Percentiles rank a stretch among this genome's conserved stretches.
phyloP scores from a whole-genome alignment of 805 yeast genomes.

The Lipomyces starkeyi region DNA sequence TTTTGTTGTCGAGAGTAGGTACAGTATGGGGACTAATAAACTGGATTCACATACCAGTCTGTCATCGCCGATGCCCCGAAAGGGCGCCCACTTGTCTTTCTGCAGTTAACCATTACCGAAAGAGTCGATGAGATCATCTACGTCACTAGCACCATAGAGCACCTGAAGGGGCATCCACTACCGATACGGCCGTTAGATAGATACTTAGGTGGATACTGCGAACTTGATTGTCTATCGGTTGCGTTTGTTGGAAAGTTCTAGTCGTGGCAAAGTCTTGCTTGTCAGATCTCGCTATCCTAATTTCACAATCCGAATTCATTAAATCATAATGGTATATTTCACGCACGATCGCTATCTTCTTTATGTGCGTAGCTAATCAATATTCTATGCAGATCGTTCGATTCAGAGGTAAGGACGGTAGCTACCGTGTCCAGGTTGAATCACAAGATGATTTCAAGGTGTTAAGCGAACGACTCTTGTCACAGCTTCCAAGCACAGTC shows the following conservation, averaged over 20 bases:
- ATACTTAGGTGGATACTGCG: neutral
- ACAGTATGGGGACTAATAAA: too few species aligned
- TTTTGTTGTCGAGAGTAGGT: too few species aligned
- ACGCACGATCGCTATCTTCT: neutral
- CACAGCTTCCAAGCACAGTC: conserved; percentile 47
- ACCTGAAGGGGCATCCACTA: neutral
- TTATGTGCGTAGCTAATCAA: neutral
- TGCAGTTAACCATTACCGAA: too few species aligned
- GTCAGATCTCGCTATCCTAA: neutral
- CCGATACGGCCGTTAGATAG: neutral
- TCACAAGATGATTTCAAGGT: conserved; percentile 52
- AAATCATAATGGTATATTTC: neutral
- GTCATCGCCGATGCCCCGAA: too few species aligned
- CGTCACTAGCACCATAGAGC: neutral
- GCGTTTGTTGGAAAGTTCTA: neutral
- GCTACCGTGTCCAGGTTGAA: conserved; percentile 67
- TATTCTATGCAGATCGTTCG: conserved; percentile 65
- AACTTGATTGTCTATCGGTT: neutral
- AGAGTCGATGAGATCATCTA: neutral
- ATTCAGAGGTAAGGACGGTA: conserved; percentile 85
- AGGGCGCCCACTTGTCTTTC: too few species aligned
- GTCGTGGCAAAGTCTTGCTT: neutral
- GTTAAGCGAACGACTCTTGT: conserved; percentile 48
- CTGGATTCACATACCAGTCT: too few species aligned
- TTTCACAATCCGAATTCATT: neutral